Evolutionary conservation across 2,329 filamentous ascomycete species (phyloP), one percentile per base, ranked within the genome.

Genomic region (Septoria linicola): DNA sequence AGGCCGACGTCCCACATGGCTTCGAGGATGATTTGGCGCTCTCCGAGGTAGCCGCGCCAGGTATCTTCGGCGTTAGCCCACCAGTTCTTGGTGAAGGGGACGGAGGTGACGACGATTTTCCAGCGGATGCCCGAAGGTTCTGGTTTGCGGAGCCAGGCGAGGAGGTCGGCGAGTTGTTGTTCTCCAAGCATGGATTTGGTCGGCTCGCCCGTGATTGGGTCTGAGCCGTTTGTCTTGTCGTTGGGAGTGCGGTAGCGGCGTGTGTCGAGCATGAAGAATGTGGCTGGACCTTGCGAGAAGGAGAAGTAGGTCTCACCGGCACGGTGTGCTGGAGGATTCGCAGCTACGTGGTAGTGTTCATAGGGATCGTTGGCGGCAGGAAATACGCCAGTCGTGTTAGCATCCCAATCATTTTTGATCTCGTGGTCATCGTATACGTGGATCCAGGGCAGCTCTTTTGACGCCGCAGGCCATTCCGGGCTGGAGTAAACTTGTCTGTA

Each of bases 21-120:
- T 68, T 96, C 87, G 11, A 99, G 83, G 20, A 97, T 80, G 49
- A 76, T 77, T 47, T 79, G 81, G 13, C 93, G 84, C 74, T 99
- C 93, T 41, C 78, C 73, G 1, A 96, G 77, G 69, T 95, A 96
- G 0, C 92, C 92, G 40, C 89, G 89, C 93, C 93, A 99, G 16
- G 36, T 39, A 13, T 39, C 36, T 13, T 39, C 16, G 2, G 83
- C 83, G 58, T 93, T 92, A 58, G 96, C 82, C 19, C 83, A 86
- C 92, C 93, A 99, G 70, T 99, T 99, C 73, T 96, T 95, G 5
- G 93, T 97, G 68, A 99, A 96, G 0, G 93, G 93, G 4, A 97
- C 87, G 14, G 88, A 91, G 32, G 88, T 91, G 14, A 91, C 85
- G 43, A 99, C 76, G 62, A 99, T 84, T 73, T 97, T 97, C 92